Base-by-base conservation (phyloP, 768 basidiomycete species). In the Baorangia bicolor region DNA sequence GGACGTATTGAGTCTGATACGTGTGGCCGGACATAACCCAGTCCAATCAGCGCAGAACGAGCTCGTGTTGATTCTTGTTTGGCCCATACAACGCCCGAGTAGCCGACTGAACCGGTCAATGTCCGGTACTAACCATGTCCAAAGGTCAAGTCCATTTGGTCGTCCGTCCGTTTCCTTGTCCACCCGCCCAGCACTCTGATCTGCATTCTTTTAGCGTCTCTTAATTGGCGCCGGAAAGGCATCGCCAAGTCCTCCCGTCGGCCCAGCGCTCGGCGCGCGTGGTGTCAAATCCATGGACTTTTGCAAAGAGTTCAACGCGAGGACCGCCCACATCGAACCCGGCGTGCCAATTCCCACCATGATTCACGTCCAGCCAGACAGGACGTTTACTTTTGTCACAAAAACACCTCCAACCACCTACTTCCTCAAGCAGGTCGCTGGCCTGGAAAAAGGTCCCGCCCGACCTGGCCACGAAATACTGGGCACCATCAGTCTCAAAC, bases 271-370 rank as follows among this genome's bases (percentile, higher is more conserved):
- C 50, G 97, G 97, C 77, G 96, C 97, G 60, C 86, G 93, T 67
- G 97, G 97, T 64, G 95, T 99, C 63, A 98, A 97, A 75, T 94
- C 94, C 27, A 98, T 98, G 90, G 97, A 99, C 76, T 99, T 99
- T 70, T 97, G 94, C 81, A 99, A 98, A 73, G 94, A 98, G 72
- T 99, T 98, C 78, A 99, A 99, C 69, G 95, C 96, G n/a, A 87
- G 88, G 60, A 98, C 96, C 20, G 88, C 92, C 31, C 88, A 92
- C 70, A 81, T 96, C 35, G 82, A 86, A 58, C 85, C 88, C 18
- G 92, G 92, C 34, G 83, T 90, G 11, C 96, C 97, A 8, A 83
- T 84, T 37, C 96, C 97, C 11, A 97, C 94, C n/a, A 75, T 88
- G 58, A 95, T 99, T 67, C 91, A 85, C 52, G 88, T 99, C 56